Base-by-base conservation (phyloP, 2,329 filamentous ascomycete genomes). In the Fusarium cicatricum region DNA sequence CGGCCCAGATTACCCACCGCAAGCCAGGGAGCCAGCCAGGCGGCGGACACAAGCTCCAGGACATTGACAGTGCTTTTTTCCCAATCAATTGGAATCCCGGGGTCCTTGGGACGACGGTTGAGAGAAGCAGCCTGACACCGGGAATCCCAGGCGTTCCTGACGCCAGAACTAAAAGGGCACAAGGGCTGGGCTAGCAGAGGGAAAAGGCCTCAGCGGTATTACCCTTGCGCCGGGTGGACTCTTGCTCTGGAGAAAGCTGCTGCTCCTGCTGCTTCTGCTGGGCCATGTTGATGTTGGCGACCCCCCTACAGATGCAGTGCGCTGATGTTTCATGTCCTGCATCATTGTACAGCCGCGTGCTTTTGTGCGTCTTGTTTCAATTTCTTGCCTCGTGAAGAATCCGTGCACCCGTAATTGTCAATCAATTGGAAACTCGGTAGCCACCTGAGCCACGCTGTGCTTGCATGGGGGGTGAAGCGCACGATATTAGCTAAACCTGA, bases 281-380 rank as follows among this genome's bases (percentile, higher is more conserved):
- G n/a, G n/a, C n/a, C n/a, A n/a, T n/a, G 38, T 23, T 12, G 29
- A 16, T 32, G 26, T n/a, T 23, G 11, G 21, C 16, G 26, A 23
- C 12, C 54, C 55, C 55, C 60, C 60, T 62, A 12, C 60, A 23
- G 47, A 12, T 21, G 2, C 19, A 36, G 60, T 56, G 55, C 46
- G 51, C 60, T 37, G 19, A 57, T 62, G 60, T 62, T 43, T 60
- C 55, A 49, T 26, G 23, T 10, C 23, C 23, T 8, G 23, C 21
- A 7, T 21, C 21, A 21, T 7, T 21, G 21, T 21, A 10, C 23
- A 26, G 23, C 9, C 23, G 21, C 21, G 21, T 21, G 21, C 21
- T 7, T 21, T 23, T 10, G 9, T 26, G 23, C 23, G 23, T 26
- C 6, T 7, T 26, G 23, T 26, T 26, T 26, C 23, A 26, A 9